Evolutionary conservation across 2,329 filamentous ascomycete genomes (phyloP), one percentile per base, ranked within the genome.

Genomic region (Lachnellula arida): DNA sequence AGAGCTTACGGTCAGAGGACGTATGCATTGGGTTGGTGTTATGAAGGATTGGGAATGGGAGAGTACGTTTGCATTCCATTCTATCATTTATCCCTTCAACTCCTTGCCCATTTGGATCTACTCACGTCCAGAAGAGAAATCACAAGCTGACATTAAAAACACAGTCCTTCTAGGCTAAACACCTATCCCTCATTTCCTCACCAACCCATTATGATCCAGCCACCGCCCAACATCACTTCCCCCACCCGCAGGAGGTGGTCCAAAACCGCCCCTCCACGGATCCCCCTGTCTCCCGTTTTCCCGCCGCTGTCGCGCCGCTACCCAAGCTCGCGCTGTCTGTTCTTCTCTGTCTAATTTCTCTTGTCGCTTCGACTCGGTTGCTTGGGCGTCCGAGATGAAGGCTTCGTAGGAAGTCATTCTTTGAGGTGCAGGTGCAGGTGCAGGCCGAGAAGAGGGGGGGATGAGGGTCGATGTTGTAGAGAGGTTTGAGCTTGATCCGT

Each of bases 1-100:
- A 53, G 81, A 85, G 50, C 79, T 82, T 65, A 87, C 84, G 3
- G 82, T 88, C n/a, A 78, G 81, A 60, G 85, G 86, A 3, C 75
- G 75, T 46, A 71, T 86, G 65, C 86, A 89, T 70, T 89, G 86
- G 86, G 74, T 87, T 8, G 82, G 84, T 39, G 84, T 89, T 43
- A 88, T 88, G 86, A 80, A 79, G 59, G 85, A 88, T 62, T 87
- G 83, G 82, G 74, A 77, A n/a, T 89, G 86, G 85, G 85, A 88
- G 77, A 80, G 85, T 87, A 73, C 73, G 78, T 74, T 63, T 49
- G 23, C 25, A 50, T 50, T 40, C 3, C 40, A 42, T 57, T 19
- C 34, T 50, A 68, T 71, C 58, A 47, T 40, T 49, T 42, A 23
- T 44, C 23, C 35, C 15, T 25, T 54, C 35, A 25, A 22, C 3